These are phyloP conservation scores for Claviceps cyperi DNA, from an alignment of 2,329 filamentous ascomycete species.

Conservation along the genomic window DNA sequence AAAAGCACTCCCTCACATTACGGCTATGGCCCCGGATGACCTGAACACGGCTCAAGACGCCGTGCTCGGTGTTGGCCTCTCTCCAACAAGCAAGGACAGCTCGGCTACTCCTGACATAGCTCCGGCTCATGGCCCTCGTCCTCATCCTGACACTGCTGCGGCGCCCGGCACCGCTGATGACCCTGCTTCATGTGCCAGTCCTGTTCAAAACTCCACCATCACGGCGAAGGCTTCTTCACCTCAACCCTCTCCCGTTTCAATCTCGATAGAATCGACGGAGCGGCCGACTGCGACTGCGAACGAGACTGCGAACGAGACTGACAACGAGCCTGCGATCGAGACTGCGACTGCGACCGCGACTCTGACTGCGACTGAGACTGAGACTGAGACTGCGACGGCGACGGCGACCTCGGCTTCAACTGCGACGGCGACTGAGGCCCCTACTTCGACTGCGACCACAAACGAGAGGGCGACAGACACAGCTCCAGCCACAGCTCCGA, in stretches of 20 bases:
- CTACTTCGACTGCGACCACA: neutral
- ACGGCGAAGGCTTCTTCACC: slow-evolving; percentile 1
- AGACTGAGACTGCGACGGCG: neutral
- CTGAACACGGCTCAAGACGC: slow-evolving; percentile 16
- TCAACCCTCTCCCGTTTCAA: slow-evolving; percentile 1
- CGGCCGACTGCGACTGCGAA: neutral
- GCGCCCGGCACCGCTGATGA: slow-evolving; percentile 6
- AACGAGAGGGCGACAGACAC: neutral
- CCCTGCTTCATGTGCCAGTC: slow-evolving; percentile 2
- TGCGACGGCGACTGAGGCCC: neutral
- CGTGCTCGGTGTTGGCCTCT: slow-evolving; percentile 15
- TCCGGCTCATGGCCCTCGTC: slow-evolving; percentile 8
- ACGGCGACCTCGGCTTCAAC: neutral
- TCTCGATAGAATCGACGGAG: neutral
- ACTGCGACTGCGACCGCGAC: neutral
- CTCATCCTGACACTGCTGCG: slow-evolving; percentile 1
- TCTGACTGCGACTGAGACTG: neutral
- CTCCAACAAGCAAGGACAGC: slow-evolving; percentile 10
- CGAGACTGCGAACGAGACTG: neutral
- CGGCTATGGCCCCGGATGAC: slow-evolving; percentile 14
- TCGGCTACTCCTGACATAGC: slow-evolving; percentile 9
- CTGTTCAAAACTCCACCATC: slow-evolving; percentile 2
- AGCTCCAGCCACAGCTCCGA: neutral
- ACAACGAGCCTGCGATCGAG: neutral
- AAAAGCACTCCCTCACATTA: slow-evolving; percentile 9